A percentile compares a stretch with the other conserved stretches of the same genome.
These are phyloP conservation scores for Physcomitrellopsis africana DNA, from an alignment of 225 moss, liverwort and hornwort genomes.

Conservation along the genomic window DNA sequence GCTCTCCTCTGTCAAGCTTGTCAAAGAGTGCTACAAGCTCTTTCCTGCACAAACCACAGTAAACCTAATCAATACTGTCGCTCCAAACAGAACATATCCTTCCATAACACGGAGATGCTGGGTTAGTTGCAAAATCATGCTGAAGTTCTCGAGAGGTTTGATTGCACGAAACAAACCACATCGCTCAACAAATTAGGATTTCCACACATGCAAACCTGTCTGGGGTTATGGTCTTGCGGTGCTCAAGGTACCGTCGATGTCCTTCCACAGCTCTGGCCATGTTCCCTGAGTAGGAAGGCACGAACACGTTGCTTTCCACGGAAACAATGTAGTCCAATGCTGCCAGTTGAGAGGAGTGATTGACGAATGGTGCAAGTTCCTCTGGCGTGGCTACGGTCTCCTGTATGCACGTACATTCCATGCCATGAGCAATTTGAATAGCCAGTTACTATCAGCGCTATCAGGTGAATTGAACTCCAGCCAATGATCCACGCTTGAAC, in stretches of 20 bases:
- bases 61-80: slow-evolving; percentile 17
- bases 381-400: slow-evolving; percentile 82
- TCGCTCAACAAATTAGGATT: not conserved
- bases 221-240: slow-evolving; percentile 88
- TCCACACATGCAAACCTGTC: slow-evolving; percentile 61
- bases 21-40: slow-evolving; percentile 82
- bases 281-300: slow-evolving; percentile 94
- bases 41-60: slow-evolving; percentile 60
- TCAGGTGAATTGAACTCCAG: not conserved
- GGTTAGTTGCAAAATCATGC: too few species aligned
- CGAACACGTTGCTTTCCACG: slow-evolving; percentile 90
- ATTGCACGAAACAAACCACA: not conserved
- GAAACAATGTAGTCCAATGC: slow-evolving; percentile 95
- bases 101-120: too few species aligned
- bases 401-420: slow-evolving; percentile 46
- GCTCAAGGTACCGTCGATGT: slow-evolving; percentile 86
- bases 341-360: slow-evolving; percentile 97
- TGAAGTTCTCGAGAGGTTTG: too few species aligned
- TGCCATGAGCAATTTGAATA: not conserved
- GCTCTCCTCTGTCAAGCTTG: slow-evolving; percentile 53
- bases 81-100: too few species aligned
- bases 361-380: slow-evolving; percentile 78
- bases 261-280: slow-evolving; percentile 99
- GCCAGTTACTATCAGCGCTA: slow-evolving; percentile 1
- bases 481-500: not conserved